These are phyloP conservation scores for Cyclotella distinguenda DNA, from an alignment of 108 stramenopile species.

Conservation along the genomic window DNA sequence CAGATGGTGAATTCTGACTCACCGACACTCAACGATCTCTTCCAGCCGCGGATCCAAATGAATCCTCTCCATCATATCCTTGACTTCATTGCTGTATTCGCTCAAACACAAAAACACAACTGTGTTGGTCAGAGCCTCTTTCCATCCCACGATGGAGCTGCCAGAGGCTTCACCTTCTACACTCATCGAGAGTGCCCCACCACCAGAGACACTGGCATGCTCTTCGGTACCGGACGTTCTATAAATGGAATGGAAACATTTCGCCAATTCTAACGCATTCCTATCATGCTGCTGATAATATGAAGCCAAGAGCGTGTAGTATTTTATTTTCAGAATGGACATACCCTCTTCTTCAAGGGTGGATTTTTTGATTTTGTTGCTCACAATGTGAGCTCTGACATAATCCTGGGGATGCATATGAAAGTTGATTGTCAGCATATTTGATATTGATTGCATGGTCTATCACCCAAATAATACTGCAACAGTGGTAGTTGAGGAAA, in stretches of 20 bases:
- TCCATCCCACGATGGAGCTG: slow-evolving; percentile 59
- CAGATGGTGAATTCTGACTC: background rate
- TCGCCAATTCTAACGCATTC: slow-evolving; percentile 90
- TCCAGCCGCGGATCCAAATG: slow-evolving; percentile 72
- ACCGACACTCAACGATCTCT: slow-evolving; percentile 55
- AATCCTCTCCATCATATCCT: slow-evolving; percentile 91
- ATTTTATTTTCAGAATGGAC: slow-evolving; percentile 89
- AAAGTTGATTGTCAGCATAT: background rate
- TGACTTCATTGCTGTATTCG: slow-evolving; percentile 82
- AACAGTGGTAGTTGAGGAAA: too few species aligned
- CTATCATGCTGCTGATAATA: slow-evolving; percentile 90
- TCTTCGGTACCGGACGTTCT: slow-evolving; percentile 51
- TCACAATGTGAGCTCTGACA: slow-evolving; percentile 93
- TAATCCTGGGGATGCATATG: slow-evolving; percentile 56
- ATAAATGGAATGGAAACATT: slow-evolving; percentile 92
- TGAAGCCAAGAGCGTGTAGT: slow-evolving; percentile 82
- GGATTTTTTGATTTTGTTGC: slow-evolving; percentile 92
- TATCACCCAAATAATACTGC: too few species aligned
- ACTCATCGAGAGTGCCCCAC: background rate
- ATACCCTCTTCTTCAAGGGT: slow-evolving; percentile 87
- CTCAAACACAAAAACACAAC: slow-evolving; percentile 87
- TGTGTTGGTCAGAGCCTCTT: slow-evolving; percentile 78
- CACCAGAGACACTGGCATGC: slow-evolving; percentile 43
- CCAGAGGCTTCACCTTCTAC: background rate
- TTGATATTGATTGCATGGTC: too few species aligned